phyloP scores from a whole-genome alignment of 1,284 basidiomycete genomes.

The Anthracocystis walkeri region DNA sequence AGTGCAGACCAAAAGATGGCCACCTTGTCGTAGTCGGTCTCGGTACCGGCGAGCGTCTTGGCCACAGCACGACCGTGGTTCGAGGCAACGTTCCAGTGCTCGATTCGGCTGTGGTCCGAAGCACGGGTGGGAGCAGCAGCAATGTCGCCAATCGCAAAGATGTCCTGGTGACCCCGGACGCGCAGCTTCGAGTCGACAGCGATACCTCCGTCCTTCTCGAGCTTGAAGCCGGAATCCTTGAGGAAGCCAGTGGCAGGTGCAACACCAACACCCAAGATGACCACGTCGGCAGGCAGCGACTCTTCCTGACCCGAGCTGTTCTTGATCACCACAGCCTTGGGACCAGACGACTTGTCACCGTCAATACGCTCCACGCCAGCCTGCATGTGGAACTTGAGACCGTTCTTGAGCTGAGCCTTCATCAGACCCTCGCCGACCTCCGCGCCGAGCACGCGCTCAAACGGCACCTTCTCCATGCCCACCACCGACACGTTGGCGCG shows the following conservation, averaged over 20 bases:
- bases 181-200: conserved; percentile 83
- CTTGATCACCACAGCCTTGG: conserved; percentile 76
- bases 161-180: conserved; percentile 75
- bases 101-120: conserved; percentile 77
- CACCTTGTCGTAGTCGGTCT: conserved; percentile 77
- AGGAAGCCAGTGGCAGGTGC: conserved; percentile 85
- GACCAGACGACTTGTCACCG: conserved; percentile 60
- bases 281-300: conserved; percentile 80
- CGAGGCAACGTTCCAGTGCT: conserved; percentile 92
- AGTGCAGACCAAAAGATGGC: conserved; percentile 86
- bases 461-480: conserved; percentile 86
- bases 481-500: conserved; percentile 80
- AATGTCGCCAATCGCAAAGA: conserved; percentile 92
- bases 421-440: conserved; percentile 83
- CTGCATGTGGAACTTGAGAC: conserved; percentile 83
- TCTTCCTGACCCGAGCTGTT: conserved; percentile 72
- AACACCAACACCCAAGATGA: conserved; percentile 91
- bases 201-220: conserved; percentile 77
- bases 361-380: conserved; percentile 81
- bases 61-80: conserved; percentile 88
- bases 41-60: conserved; percentile 71
- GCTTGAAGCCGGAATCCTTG: conserved; percentile 73
- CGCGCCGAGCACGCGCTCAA: conserved; percentile 83
- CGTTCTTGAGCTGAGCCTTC: conserved; percentile 76
- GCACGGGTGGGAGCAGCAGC: conserved; percentile 79